Percentiles rank a stretch among this genome's conserved stretches.
These are phyloP conservation scores for Vigna mungo DNA, from an alignment of 306 rosid genomes.

Conservation along the genomic window DNA sequence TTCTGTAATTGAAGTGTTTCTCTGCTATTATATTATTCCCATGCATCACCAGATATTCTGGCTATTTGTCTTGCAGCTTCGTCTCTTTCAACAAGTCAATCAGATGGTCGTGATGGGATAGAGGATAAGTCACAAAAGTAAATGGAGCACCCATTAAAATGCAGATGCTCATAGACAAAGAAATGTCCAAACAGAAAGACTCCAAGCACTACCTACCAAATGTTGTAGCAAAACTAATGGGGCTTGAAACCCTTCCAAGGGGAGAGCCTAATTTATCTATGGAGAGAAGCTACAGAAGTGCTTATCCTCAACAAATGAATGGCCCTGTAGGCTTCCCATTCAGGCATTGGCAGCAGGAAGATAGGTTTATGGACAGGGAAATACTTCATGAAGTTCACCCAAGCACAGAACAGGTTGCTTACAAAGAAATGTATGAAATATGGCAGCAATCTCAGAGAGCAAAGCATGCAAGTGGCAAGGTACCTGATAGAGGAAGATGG, in stretches of 20 bases:
- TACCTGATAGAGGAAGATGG: conserved; percentile 63
- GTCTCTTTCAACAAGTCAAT: conserved; percentile 65
- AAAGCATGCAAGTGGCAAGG: conserved; percentile 51
- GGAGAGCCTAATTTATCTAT: conserved; percentile 59
- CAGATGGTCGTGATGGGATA: conserved; percentile 62
- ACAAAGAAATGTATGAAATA: conserved; percentile 66
- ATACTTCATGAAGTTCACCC: conserved; percentile 56
- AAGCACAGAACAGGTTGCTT: conserved; percentile 52
- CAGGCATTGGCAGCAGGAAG: conserved; percentile 61
- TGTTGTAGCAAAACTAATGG: conserved; percentile 95
- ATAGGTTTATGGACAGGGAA: conserved; percentile 57
- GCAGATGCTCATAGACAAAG: conserved; percentile 68
- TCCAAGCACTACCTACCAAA: conserved; percentile 71
- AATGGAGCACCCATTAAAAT: conserved; percentile 74
- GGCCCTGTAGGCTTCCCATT: conserved; percentile 57
- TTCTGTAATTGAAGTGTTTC: conserved; percentile 17
- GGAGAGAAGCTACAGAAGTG: conserved; percentile 55
- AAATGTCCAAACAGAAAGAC: conserved; percentile 73
- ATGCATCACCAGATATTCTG: conserved; percentile 36
- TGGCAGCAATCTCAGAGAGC: conserved; percentile 64
- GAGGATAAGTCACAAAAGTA: conserved; percentile 60
- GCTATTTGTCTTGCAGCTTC: conserved; percentile 60
- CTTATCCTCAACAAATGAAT: conserved; percentile 50
- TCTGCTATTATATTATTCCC: conserved; percentile 30
- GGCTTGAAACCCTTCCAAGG: conserved; percentile 77